Evolutionary conservation across 129 eudicot species (phyloP).

Genomic region (Lactuca saligna): DNA sequence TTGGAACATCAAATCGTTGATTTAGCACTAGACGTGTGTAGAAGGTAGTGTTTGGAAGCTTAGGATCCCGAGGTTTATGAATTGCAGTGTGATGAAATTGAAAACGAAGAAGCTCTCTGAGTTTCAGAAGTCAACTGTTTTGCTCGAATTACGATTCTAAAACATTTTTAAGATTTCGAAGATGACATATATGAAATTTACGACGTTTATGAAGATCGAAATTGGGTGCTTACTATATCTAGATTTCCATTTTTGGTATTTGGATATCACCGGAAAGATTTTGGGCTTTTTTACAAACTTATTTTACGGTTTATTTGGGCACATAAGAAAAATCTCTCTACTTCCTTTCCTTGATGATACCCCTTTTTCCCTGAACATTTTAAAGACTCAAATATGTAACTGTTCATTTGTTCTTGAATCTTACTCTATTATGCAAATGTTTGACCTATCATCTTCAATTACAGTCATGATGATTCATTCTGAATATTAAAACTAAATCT

Average conservation of each 20-base stretch:
- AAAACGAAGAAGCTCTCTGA: slow-evolving; percentile 10
- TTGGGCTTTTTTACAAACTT: background rate
- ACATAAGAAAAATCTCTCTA: background rate
- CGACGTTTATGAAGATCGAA: slow-evolving; percentile 9
- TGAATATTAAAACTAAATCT: slow-evolving; percentile 25
- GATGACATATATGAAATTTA: slow-evolving; percentile 7
- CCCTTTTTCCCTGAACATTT: background rate
- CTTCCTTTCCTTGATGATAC: background rate
- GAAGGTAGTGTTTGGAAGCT: background rate
- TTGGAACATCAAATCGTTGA: background rate
- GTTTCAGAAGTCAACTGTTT: slow-evolving; percentile 24
- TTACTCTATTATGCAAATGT: background rate
- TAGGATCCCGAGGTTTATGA: background rate
- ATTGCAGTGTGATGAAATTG: background rate
- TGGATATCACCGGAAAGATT: background rate
- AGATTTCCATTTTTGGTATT: background rate
- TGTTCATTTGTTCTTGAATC: background rate
- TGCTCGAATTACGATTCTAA: background rate
- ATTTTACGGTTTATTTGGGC: background rate
- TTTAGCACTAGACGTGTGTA: background rate
- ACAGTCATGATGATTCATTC: background rate
- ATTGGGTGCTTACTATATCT: slow-evolving; percentile 5
- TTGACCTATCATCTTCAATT: background rate
- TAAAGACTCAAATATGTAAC: background rate
- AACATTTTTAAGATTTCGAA: slow-evolving; percentile 15